Percentiles rank a stretch among this genome's conserved stretches.
phyloP scores from a whole-genome alignment of 352 stramenopile genomes.

The Globisporangium barbulae region DNA sequence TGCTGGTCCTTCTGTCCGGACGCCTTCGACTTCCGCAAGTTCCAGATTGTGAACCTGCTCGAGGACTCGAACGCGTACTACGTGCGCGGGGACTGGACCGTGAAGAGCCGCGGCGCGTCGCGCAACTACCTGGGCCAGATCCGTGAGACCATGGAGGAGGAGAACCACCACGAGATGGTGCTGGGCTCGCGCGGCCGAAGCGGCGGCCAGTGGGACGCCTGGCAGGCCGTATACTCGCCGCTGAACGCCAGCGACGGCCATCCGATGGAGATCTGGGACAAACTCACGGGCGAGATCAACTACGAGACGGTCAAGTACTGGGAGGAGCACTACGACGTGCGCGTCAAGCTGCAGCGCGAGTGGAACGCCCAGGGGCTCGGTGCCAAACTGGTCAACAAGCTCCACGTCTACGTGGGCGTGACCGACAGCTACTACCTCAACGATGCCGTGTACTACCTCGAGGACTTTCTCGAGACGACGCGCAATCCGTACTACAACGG shows the following conservation, averaged over 20 bases:
- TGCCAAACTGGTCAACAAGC: slow-evolving; percentile 68
- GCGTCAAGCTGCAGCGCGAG: slow-evolving; percentile 64
- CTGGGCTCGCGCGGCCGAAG: slow-evolving; percentile 59
- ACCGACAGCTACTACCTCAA: slow-evolving; percentile 80
- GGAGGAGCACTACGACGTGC: slow-evolving; percentile 65
- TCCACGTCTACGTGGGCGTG: slow-evolving; percentile 72
- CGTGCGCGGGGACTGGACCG: slow-evolving; percentile 61
- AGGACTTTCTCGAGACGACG: slow-evolving; percentile 64
- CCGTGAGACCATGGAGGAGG: slow-evolving; percentile 67
- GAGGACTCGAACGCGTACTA: slow-evolving; percentile 71
- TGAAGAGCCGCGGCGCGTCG: slow-evolving; percentile 56
- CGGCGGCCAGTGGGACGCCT: slow-evolving; percentile 73
- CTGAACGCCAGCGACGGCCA: slow-evolving; percentile 60
- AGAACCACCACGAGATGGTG: slow-evolving; percentile 73
- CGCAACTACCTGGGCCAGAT: slow-evolving; percentile 67
- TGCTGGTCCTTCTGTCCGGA: slow-evolving; percentile 82
- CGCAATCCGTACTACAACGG: slow-evolving; percentile 66
- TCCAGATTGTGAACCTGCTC: slow-evolving; percentile 68
- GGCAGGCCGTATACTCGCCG: slow-evolving; percentile 69
- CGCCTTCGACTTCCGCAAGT: slow-evolving; percentile 72
- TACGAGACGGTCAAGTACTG: slow-evolving; percentile 55
- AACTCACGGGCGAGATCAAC: slow-evolving; percentile 63
- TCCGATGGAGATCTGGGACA: slow-evolving; percentile 61
- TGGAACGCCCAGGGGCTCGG: slow-evolving; percentile 47
- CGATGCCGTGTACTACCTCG: slow-evolving; percentile 64